phyloP scores from a whole-genome alignment of 305 asterid genomes.

The Lippia alba region DNA sequence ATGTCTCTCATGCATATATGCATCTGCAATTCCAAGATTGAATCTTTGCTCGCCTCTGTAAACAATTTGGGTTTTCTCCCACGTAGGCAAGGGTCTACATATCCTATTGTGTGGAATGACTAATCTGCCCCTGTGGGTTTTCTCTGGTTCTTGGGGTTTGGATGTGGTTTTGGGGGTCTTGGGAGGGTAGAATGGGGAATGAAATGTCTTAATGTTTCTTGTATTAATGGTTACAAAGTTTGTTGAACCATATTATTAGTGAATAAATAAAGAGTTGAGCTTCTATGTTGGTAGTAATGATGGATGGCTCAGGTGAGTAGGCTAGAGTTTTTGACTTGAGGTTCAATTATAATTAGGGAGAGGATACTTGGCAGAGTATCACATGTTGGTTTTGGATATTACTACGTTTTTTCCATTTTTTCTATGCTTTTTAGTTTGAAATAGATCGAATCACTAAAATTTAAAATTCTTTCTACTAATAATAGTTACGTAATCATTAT shows the following conservation, averaged over 20 bases:
- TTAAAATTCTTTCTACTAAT: too few relatives aligned
- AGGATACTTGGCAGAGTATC: too few relatives aligned
- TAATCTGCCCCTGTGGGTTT: constrained; percentile 13
- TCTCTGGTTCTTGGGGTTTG: background rate
- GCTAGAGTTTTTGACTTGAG: background rate
- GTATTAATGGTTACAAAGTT: background rate
- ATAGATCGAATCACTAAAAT: too few relatives aligned
- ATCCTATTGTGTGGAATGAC: background rate
- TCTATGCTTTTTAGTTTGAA: too few relatives aligned
- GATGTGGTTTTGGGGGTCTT: background rate
- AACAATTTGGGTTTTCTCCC: constrained; percentile 3
- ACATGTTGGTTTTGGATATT: too few relatives aligned
- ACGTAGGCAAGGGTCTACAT: constrained; percentile 25
- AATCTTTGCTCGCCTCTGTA: constrained; percentile 31
- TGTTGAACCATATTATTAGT: constrained; percentile 9
- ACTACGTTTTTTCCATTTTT: too few relatives aligned
- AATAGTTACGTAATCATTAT: too few relatives aligned
- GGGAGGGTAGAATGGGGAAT: constrained; percentile 8
- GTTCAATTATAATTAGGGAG: background rate
- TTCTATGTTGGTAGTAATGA: background rate
- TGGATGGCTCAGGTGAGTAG: background rate
- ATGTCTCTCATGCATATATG: constrained; percentile 42
- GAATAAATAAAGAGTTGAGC: background rate
- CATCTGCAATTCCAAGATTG: constrained; percentile 38
- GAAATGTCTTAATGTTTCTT: too few relatives aligned